These are phyloP conservation scores for Dichotomopilus funicola DNA, from an alignment of 2,329 filamentous ascomycete species.

Conservation along the genomic window DNA sequence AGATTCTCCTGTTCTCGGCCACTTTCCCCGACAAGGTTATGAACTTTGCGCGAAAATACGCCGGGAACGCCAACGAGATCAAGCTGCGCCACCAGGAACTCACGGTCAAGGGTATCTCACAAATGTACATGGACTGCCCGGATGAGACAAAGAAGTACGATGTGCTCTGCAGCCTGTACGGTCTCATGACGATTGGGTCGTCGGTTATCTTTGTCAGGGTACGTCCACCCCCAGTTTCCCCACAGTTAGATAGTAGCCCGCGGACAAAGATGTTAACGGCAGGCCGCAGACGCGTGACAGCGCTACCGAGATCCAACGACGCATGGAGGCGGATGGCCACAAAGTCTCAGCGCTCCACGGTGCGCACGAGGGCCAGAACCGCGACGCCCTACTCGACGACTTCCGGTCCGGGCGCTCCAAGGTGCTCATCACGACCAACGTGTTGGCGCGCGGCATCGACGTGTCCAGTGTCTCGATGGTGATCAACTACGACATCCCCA, in stretches of 20 bases:
- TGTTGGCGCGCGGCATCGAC: conserved; percentile 92
- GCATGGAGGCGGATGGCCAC: conserved; percentile 85
- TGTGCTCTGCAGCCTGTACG: conserved; percentile 86
- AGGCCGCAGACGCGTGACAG: conserved; percentile 67
- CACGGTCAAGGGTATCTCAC: conserved; percentile 93
- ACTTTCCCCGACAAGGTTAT: conserved; percentile 85
- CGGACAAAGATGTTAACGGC: not conserved
- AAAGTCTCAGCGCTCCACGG: conserved; percentile 86
- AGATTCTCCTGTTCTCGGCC: conserved; percentile 91
- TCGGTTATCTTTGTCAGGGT: conserved; percentile 98
- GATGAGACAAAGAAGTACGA: conserved; percentile 78
- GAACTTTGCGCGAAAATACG: conserved; percentile 75
- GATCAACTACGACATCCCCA: conserved; percentile 89
- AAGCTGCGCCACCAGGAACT: conserved; percentile 85
- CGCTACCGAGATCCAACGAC: conserved; percentile 74
- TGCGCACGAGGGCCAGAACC: conserved; percentile 73
- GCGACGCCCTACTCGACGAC: conserved; percentile 76
- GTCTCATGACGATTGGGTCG: conserved; percentile 90
- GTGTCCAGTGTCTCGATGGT: conserved; percentile 90
- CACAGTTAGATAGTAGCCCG: too few relatives aligned
- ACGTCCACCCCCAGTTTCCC: conserved; percentile 22
- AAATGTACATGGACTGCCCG: conserved; percentile 93
- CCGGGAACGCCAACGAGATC: conserved; percentile 78
- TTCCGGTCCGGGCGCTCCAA: conserved; percentile 86
- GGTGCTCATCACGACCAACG: conserved; percentile 96